Evolutionary conservation across 768 basidiomycete genomes (phyloP).

Genomic region (Zangia roseola): DNA sequence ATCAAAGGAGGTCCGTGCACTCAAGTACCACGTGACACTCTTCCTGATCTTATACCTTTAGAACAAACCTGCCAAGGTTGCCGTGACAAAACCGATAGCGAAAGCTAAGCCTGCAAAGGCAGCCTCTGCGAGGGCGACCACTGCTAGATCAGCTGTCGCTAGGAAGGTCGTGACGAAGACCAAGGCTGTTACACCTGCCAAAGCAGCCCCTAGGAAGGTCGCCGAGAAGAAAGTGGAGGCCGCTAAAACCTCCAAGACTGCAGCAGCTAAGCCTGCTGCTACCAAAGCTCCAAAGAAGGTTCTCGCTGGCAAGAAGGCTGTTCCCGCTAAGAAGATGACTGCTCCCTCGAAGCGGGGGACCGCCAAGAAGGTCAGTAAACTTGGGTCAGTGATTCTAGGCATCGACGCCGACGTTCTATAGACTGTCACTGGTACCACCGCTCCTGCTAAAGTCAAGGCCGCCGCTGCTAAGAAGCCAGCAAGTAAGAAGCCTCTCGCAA

Average conservation of each 20-base stretch:
- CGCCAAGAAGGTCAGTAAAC: conserved; percentile 58
- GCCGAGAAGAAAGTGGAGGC: conserved; percentile 34
- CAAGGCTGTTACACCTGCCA: conserved; percentile 29
- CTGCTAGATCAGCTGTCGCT: conserved; percentile 21
- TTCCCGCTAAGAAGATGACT: conserved; percentile 40
- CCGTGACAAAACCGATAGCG: conserved; percentile 22
- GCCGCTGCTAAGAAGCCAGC: conserved; percentile 36
- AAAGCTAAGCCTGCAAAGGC: conserved; percentile 30
- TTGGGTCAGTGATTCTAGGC: not conserved
- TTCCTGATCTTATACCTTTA: conserved; percentile 12
- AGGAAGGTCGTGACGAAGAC: conserved; percentile 37
- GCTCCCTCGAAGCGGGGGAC: conserved; percentile 46
- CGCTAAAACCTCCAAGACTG: conserved; percentile 33
- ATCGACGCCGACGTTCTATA: conserved; percentile 23
- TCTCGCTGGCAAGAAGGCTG: conserved; percentile 32
- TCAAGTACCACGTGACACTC: conserved; percentile 21
- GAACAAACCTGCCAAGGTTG: conserved; percentile 35
- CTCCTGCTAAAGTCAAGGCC: conserved; percentile 35
- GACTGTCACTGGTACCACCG: conserved; percentile 51
- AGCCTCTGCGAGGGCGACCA: conserved; percentile 23
- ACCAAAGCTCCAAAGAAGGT: conserved; percentile 33
- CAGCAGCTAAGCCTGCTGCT: conserved; percentile 13
- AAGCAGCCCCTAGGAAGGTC: conserved; percentile 41
- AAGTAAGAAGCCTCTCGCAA: conserved; percentile 25
- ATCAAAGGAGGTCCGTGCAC: conserved; percentile 55